Percentiles rank a stretch among this genome's conserved stretches.
Conservation (phyloP, 2,329 filamentous ascomycete genomes). For the Fusarium coicis region DNA sequence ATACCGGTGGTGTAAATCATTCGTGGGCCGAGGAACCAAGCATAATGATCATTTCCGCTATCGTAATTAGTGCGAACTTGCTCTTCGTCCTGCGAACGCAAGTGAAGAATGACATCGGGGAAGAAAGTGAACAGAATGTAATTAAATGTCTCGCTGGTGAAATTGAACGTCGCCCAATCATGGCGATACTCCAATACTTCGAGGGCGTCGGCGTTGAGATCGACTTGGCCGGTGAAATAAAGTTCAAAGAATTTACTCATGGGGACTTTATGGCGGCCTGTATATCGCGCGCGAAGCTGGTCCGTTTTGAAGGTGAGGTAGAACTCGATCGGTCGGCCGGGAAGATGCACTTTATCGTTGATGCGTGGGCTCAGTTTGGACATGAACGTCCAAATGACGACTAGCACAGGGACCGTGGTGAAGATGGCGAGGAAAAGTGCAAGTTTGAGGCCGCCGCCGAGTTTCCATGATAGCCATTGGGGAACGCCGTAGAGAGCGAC, state of each 20-base stretch:
- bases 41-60: conserved; percentile 95
- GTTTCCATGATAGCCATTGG: conserved; percentile 80
- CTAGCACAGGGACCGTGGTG: conserved; percentile 79
- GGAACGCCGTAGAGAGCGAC: conserved; percentile 75
- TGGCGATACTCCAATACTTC: conserved; percentile 91
- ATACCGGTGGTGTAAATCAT: conserved; percentile 98
- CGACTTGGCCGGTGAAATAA: conserved; percentile 91
- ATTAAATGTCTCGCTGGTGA: conserved; percentile 84
- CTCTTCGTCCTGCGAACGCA: conserved; percentile 91
- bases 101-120: conserved; percentile 88
- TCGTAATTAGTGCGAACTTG: conserved; percentile 97
- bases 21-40: conserved; percentile 93
- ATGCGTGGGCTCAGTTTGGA: conserved; percentile 84
- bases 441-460: conserved; percentile 85
- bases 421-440: conserved; percentile 85
- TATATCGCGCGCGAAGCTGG: conserved; percentile 68
- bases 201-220: conserved; percentile 89
- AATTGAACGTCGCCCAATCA: conserved; percentile 92
- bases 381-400: conserved; percentile 80
- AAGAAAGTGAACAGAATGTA: conserved; percentile 85
- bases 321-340: conserved; percentile 85
- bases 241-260: conserved; percentile 94
- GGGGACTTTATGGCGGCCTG: conserved; percentile 79
- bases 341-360: conserved; percentile 87
- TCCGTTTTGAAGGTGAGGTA: conserved; percentile 81